Evolutionary conservation across 2,329 filamentous ascomycete genomes (phyloP), one percentile per base, ranked within the genome.

Genomic region (Paecilomyces variotii): DNA sequence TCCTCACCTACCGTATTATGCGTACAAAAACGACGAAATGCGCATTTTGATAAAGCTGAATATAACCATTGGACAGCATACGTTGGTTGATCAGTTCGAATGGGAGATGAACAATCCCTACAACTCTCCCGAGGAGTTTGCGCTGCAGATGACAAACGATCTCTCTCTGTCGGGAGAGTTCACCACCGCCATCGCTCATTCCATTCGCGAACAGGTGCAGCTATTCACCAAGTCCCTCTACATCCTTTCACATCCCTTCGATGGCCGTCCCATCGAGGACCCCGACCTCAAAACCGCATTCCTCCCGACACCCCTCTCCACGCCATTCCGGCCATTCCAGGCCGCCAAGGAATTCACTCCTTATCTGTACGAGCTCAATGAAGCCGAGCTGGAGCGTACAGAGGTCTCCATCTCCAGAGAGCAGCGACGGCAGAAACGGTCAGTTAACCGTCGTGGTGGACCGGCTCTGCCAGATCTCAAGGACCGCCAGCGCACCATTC

Each of bases 1-100:
- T 68, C 89, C 91, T 1, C 88, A 94, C 69, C 80, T 95, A 11
- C 92, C 93, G 0, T 97, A 97, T 71, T 87, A 84, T 45, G 92
- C 94, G 5, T 96, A 97, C 79, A 97, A 97, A 76, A 96, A 99
- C 70, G 94, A 99, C 71, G 94, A 99, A 78, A 97, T 99, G 93
- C 88, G 94, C 55, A 89, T 99, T 65, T 79, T 96, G 51, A 86
- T 99, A 75, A 97, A 97, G 75, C 82, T 99, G 55, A 97, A 97
- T 75, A 96, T 99, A 69, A 97, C 94, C 5, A 97, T 99, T 69
- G 94, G 93, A 49, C 88, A 90, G 63, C 90, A 96, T 70, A 97
- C 92, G 0, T 80, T 99, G 27, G 88, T 97, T 35, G 94, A 99
- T 69, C 94, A 97, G 72, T 97, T 99, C 62, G 94, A 99, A 75